A percentile compares a stretch with the other conserved stretches of the same genome.
phyloP scores from a whole-genome alignment of 805 yeast species.

The Gaillardinia entomophila region DNA sequence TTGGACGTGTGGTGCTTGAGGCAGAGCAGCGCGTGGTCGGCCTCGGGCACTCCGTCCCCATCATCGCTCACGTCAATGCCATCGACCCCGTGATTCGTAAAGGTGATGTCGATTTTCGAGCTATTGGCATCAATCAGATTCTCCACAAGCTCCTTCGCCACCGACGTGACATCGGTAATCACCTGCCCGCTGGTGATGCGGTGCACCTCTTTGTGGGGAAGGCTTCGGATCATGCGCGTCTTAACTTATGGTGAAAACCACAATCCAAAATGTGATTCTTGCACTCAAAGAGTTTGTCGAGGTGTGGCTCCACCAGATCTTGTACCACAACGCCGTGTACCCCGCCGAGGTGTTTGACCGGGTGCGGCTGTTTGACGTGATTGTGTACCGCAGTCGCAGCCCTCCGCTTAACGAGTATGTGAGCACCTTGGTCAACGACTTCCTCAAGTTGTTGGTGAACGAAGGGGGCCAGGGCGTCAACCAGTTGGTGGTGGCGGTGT shows the following conservation, averaged over 20 bases:
- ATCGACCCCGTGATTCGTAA: slow-evolving; percentile 70
- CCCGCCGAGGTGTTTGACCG: slow-evolving; percentile 44
- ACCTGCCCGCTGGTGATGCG: slow-evolving; percentile 91
- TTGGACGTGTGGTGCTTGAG: slow-evolving; percentile 67
- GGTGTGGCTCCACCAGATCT: slow-evolving; percentile 48
- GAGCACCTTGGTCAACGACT: slow-evolving; percentile 26
- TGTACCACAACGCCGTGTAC: slow-evolving; percentile 50
- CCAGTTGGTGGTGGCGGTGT: slow-evolving; percentile 32
- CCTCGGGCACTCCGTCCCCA: slow-evolving; percentile 55
- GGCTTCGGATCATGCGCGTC: slow-evolving; percentile 7
- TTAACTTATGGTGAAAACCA: slow-evolving; percentile 9
- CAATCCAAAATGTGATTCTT: slow-evolving; percentile 22
- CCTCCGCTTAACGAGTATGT: slow-evolving; percentile 44
- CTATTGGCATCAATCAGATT: slow-evolving; percentile 80
- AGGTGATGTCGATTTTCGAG: slow-evolving; percentile 57
- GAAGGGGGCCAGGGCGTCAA: slow-evolving; percentile 17
- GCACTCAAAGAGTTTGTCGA: slow-evolving; percentile 44
- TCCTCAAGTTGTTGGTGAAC: slow-evolving; percentile 12
- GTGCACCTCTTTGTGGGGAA: slow-evolving; percentile 52
- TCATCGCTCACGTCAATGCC: slow-evolving; percentile 63
- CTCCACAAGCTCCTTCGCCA: slow-evolving; percentile 82
- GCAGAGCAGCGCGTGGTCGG: slow-evolving; percentile 51
- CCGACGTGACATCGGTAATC: slow-evolving; percentile 68
- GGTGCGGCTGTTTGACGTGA: slow-evolving; percentile 37
- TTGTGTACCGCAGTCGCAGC: slow-evolving; percentile 38